Evolutionary conservation across 495 filamentous ascomycete genomes (phyloP).

Genomic region (Polyplosphaeria fusca): DNA sequence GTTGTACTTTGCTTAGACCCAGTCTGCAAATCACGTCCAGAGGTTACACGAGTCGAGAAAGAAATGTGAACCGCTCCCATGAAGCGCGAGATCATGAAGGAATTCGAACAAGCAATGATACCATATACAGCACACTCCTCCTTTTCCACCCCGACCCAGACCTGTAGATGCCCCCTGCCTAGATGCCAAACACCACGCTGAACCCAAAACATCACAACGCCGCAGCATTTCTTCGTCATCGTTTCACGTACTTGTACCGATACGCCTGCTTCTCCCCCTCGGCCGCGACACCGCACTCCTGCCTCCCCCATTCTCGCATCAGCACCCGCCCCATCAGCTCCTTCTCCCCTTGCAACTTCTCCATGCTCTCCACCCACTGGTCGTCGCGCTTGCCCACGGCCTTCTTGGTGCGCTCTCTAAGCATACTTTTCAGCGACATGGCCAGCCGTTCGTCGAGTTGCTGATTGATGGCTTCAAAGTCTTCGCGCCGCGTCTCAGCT

Average conservation of each 20-base stretch:
- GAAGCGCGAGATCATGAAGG: too few species aligned
- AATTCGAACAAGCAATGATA: too few species aligned
- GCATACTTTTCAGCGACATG: conserved; percentile 7
- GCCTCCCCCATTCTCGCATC: conserved; percentile 39
- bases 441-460: conserved; percentile 27
- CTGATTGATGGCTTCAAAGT: conserved; percentile 27
- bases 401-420: conserved; percentile 19
- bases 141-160: too few species aligned
- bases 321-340: conserved; percentile 36
- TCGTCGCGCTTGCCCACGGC: conserved; percentile 30
- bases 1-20: too few species aligned
- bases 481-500: conserved; percentile 6
- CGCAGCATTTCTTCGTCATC: neutral
- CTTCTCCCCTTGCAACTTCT: conserved; percentile 32
- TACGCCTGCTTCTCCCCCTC: conserved; percentile 35
- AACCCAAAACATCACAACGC: neutral
- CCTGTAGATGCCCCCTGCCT: too few species aligned
- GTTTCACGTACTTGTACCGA: conserved; percentile 35
- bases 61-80: too few species aligned
- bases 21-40: too few species aligned
- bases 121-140: too few species aligned
- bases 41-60: too few species aligned
- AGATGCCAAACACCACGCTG: conserved; percentile 2
- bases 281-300: conserved; percentile 32
- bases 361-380: conserved; percentile 27